Base-by-base conservation (phyloP, 1,284 basidiomycete genomes). In the Moniliophthora roreri region DNA sequence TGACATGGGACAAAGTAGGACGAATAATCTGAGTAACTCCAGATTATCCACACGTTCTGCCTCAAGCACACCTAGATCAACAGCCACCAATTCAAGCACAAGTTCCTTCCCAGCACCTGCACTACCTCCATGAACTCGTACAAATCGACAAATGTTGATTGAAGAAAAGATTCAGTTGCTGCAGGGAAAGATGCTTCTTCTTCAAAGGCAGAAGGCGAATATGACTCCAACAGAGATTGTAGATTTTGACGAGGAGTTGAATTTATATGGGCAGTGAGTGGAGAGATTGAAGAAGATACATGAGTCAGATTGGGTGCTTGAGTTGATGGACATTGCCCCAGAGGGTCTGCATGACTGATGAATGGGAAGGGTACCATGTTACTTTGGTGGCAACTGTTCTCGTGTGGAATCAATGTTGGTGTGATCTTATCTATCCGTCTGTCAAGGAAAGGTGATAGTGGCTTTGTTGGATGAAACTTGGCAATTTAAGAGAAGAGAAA, bases 291-390 rank as follows among this genome's bases (percentile, higher is more conserved):
- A 56, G 38, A 21, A 49, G 23, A 15, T 51, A 2, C 55, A 56
- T 42, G 55, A 56, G 34, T 52, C 51, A 28, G 28, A 49, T 26
- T 56, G 55, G 55, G 55, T 51, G 2, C 23, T 56, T 18, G 48
- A 48, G 7, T 40, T 46, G 40, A 50, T 51, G 11, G 35, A 56
- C 23, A 26, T 38, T 11, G 21, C 28, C 23, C 55, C 51, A n/a
- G 34, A 28, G 11, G 53, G 46, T 13, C 20, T 53, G 26, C 44
- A 28, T 18, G 44, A 46, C 28, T 46, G 44, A 46, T 21, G n/a
- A n/a, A n/a, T n/a, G n/a, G n/a, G n/a, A n/a, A n/a, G n/a, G n/a
- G n/a, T n/a, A n/a, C n/a, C n/a, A n/a, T n/a, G n/a, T n/a, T n/a
- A n/a, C n/a, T n/a, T n/a, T n/a, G n/a, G n/a, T n/a, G n/a, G n/a